Evolutionary conservation across 2,329 filamentous ascomycete genomes (phyloP).

Genomic region (Ciborinia camelliae): DNA sequence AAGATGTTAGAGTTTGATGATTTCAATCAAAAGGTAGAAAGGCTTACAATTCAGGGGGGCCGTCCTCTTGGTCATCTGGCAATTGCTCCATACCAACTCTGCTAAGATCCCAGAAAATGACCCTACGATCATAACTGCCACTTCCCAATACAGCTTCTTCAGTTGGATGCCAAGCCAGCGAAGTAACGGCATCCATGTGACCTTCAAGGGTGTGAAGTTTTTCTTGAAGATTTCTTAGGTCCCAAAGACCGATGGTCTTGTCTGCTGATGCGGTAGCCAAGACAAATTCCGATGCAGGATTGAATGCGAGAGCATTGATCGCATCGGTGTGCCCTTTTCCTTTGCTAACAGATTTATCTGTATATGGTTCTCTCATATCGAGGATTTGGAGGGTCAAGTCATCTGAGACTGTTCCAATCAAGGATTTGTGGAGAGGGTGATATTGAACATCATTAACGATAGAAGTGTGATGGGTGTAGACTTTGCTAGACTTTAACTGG

Average conservation of each 20-base stretch:
- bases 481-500: conserved; percentile 65
- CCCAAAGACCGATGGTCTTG: conserved; percentile 93
- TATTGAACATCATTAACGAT: conserved; percentile 98
- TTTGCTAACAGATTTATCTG: conserved; percentile 64
- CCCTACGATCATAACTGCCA: conserved; percentile 85
- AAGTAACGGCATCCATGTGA: conserved; percentile 86
- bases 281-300: conserved; percentile 83
- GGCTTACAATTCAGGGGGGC: conserved; percentile 85
- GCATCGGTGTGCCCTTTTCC: conserved; percentile 82
- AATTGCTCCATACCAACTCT: conserved; percentile 90
- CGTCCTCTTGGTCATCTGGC: conserved; percentile 91
- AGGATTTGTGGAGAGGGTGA: conserved; percentile 78
- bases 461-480: conserved; percentile 82
- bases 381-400: conserved; percentile 91
- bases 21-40: not conserved
- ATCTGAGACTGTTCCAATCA: conserved; percentile 92
- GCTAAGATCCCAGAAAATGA: conserved; percentile 95
- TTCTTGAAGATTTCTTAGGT: conserved; percentile 83
- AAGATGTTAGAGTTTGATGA: conserved; percentile 13
- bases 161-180: conserved; percentile 89
- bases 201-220: conserved; percentile 88
- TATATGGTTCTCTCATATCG: conserved; percentile 70
- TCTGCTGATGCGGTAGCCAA: conserved; percentile 92
- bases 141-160: conserved; percentile 87
- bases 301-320: conserved; percentile 94